Percentiles rank a stretch among this genome's conserved stretches.
Evolutionary conservation across 148 eudicot species (phyloP).

Genomic region (Rhododendron mucronatum): DNA sequence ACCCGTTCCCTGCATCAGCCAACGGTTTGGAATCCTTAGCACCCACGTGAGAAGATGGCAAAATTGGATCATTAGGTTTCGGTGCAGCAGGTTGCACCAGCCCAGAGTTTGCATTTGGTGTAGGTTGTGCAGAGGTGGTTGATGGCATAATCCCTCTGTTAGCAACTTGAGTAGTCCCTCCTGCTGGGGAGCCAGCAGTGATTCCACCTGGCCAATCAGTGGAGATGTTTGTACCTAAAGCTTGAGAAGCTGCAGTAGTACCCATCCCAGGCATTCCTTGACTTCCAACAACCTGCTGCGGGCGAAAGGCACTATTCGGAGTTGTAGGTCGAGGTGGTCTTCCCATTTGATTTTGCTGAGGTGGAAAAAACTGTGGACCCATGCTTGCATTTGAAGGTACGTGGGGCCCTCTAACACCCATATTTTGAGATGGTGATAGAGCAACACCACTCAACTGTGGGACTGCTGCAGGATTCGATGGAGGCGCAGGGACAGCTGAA

Average conservation of each 20-base stretch:
- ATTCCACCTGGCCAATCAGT: constrained; percentile 38
- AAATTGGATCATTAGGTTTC: constrained; percentile 22
- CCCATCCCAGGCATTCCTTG: constrained; percentile 49
- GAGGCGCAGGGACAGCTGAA: constrained; percentile 42
- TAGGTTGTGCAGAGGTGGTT: constrained; percentile 35
- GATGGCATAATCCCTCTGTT: constrained; percentile 31
- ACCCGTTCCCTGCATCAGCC: constrained; percentile 66
- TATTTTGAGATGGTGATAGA: constrained; percentile 32
- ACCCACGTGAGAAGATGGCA: constrained; percentile 24
- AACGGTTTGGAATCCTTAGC: constrained; percentile 37
- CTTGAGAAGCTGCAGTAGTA: constrained; percentile 23
- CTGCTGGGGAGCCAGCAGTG: constrained; percentile 32
- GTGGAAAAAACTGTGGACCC: constrained; percentile 39
- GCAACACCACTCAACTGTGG: constrained; percentile 30
- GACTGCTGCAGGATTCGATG: constrained; percentile 36
- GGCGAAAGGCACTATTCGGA: constrained; percentile 31
- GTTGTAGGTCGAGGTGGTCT: constrained; percentile 55
- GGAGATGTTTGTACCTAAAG: constrained; percentile 29
- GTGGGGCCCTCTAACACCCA: constrained; percentile 42
- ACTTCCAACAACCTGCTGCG: constrained; percentile 42
- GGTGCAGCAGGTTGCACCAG: constrained; percentile 31
- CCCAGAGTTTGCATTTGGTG: constrained; percentile 34
- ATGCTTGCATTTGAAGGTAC: constrained; percentile 28
- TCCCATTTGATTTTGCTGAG: constrained; percentile 47
- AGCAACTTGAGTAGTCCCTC: constrained; percentile 31